These are phyloP conservation scores for Kodamaea ohmeri DNA, from an alignment of 1,139 yeast species.

Conservation along the genomic window DNA sequence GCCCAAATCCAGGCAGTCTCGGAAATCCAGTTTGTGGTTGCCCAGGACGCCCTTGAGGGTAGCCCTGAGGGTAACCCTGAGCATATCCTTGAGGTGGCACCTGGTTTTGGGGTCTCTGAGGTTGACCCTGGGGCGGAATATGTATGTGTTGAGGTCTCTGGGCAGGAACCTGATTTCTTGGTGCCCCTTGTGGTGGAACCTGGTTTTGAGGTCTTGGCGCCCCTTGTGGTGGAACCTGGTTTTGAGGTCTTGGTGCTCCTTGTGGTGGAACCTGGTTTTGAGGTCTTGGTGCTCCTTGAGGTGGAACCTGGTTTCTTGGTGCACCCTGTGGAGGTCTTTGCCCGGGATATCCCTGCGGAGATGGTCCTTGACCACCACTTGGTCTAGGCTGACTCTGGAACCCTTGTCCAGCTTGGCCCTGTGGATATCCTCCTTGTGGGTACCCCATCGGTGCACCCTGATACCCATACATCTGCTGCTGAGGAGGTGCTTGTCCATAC, in stretches of 20 bases:
- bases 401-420: neutral
- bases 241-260: slow-evolving; percentile 8
- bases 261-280: neutral
- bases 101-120: neutral
- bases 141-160: slow-evolving; percentile 6
- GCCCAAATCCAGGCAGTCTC: neutral
- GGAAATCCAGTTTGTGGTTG: slow-evolving; percentile 1
- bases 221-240: slow-evolving; percentile 10
- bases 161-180: slow-evolving; percentile 8
- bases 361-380: neutral
- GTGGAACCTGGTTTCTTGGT: slow-evolving; percentile 9
- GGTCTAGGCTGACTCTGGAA: neutral
- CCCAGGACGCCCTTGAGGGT: slow-evolving; percentile 1
- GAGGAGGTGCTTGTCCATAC: slow-evolving; percentile 1
- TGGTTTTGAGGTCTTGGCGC: slow-evolving; percentile 4
- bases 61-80: slow-evolving; percentile 5
- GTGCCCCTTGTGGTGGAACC: slow-evolving; percentile 13
- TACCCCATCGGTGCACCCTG: neutral
- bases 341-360: slow-evolving; percentile 6
- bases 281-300: slow-evolving; percentile 4
- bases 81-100: slow-evolving; percentile 1
- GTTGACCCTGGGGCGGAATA: neutral
- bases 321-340: slow-evolving; percentile 4
- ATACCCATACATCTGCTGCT: too few species aligned
- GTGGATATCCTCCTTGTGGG: neutral